Evolutionary conservation across 2,329 filamentous ascomycete genomes (phyloP), one percentile per base, ranked within the genome.

Genomic region (Pochonia chlamydosporia): DNA sequence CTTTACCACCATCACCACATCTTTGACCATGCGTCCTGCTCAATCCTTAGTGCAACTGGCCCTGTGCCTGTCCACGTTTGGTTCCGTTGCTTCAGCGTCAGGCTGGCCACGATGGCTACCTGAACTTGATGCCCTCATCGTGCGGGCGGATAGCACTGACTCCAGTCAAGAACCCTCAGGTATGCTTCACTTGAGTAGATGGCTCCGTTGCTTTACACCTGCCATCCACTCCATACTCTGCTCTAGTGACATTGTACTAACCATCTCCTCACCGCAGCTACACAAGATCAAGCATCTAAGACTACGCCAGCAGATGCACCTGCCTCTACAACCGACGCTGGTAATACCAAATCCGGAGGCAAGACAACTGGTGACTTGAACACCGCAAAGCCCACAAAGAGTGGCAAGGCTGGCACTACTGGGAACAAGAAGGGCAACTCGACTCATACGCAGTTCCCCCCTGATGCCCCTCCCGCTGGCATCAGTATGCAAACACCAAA

Each of bases 61-160:
- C 44, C 53, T 75, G 47, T 68, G 80, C 54, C 67, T 82, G 14
- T 64, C 65, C 37, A 72, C 79, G 26, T 63, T 81, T 45, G 64
- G 74, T 8, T 69, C 73, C 14, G 54, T 78, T 23, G 71, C 72
- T 13, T 71, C 76, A 20, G 71, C 72, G n/a, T 70, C 75, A 46
- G 78, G 73, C 48, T 82, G 78, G 79, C 74, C 78, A 18, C 64
- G 62, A 52, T 81, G 75, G 72, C 64, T 82, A 31, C 78, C 78
- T 16, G 70, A 76, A 11, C 41, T 73, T 30, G 73, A 81, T 52
- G 59, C 73, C 13, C 59, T 84, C 30, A 64, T 82, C 35, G 77
- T 76, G 43, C 71, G 76, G 50, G 68, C 70, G 52, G 67, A 75
- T 52, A 62, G 65, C 30, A 30, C 49, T 37, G 43, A 49, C 11